Evolutionary conservation across 2,329 filamentous ascomycete genomes (phyloP), one percentile per base, ranked within the genome.

Genomic region (Fusarium chlamydosporum): DNA sequence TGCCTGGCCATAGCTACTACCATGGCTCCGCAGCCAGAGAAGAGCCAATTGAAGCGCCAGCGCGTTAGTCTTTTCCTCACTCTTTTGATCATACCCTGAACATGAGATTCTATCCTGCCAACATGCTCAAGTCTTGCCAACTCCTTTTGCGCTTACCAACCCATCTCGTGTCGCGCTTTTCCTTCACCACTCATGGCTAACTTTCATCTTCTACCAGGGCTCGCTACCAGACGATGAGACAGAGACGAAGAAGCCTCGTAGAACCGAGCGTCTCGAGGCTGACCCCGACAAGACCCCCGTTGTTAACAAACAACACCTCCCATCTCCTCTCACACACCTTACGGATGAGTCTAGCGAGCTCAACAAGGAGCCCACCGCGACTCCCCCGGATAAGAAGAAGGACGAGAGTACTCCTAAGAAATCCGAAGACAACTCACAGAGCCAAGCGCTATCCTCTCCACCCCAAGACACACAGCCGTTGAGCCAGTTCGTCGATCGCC

Each of bases 1-100:
- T 70, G 55, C 61, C 61, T 68, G 54, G 67, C 69, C 54, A 71
- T 74, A 61, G 70, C 71, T 68, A 75, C 71, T 68, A 75, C 70
- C 69, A 89, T 89, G 88, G 82, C 88, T 80, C 84, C 89, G 80
- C 82, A 84, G 74, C 79, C 80, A 71, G 91, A 96, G 81, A 92
- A 92, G 83, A 94, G 91, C 83, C 91, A 92, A 82, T 88, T 96
- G 82, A 97, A 97, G 85, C 90, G 93, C 77, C 88, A 84, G 73
- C 87, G 91, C 79, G 93, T 96, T 84, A 77, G 87, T 83, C 62
- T 67, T 78, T 65, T 72, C 61, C 56, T 52, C 42, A 42, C 27
- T 53, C 55, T 52, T 37, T 45, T 38, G 31, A 33, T 34, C 23
- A 26, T 29, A 65, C 67, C 37, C 34, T 48, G 34, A 43, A 46